A percentile compares a stretch with the other conserved stretches of the same genome.
phyloP scores from a whole-genome alignment of 2,329 filamentous ascomycete genomes.

The Colletotrichum somersetense region DNA sequence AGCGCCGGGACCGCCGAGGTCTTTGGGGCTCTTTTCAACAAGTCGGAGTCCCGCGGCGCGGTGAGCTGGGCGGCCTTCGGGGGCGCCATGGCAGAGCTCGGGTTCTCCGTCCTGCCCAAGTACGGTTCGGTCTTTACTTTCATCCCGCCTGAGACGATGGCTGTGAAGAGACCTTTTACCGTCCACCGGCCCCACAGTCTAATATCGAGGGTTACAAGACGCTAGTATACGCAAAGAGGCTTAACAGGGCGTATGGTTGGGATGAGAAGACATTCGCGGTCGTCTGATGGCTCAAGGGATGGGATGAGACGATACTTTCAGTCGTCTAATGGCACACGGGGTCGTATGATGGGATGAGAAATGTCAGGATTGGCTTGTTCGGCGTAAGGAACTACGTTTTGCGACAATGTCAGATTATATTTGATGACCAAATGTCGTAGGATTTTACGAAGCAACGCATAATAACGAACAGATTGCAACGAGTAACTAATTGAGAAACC shows the following conservation, averaged over 20 bases:
- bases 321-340: too few species aligned
- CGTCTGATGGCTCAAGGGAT: conserved; percentile 21
- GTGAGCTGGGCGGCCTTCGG: conserved; percentile 55
- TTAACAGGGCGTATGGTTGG: conserved; percentile 55
- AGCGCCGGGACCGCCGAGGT: conserved; percentile 52
- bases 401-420: too few species aligned
- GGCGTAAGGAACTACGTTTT: not conserved
- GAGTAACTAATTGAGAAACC: too few species aligned
- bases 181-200: conserved; percentile 54
- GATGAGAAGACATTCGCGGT: conserved; percentile 48
- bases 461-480: too few species aligned
- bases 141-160: conserved; percentile 47
- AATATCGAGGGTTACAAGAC: conserved; percentile 51
- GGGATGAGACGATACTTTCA: conserved; percentile 43
- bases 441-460: too few species aligned
- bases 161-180: conserved; percentile 48
- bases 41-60: conserved; percentile 48
- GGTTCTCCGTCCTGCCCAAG: conserved; percentile 56
- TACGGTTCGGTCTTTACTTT: conserved; percentile 59
- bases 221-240: conserved; percentile 47
- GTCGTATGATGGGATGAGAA: conserved; percentile 44
- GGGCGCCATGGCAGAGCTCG: conserved; percentile 56
- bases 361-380: not conserved
- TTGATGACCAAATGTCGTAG: too few species aligned
- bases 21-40: conserved; percentile 54